Conservation (phyloP, 208 protist genomes). For the Trypanosoma vivax region DNA sequence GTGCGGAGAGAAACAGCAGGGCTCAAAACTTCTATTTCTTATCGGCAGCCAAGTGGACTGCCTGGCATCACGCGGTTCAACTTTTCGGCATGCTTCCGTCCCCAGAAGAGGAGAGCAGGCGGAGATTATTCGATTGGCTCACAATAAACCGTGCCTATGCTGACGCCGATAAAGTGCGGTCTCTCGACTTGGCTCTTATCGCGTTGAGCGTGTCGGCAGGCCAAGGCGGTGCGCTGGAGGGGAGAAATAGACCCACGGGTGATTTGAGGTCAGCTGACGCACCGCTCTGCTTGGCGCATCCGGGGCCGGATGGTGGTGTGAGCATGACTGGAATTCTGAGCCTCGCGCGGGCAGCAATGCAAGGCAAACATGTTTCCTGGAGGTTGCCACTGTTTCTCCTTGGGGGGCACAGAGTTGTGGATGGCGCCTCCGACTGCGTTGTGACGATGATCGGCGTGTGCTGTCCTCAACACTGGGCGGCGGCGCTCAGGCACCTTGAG, state of each 20-base stretch:
- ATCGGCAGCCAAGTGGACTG: constrained; percentile 16
- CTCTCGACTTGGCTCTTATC: constrained; percentile 3
- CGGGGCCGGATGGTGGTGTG: not conserved
- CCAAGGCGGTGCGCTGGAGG: too few species aligned
- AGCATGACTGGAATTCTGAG: constrained; percentile 6
- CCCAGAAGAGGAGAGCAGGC: constrained; percentile 3
- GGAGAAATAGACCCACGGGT: too few species aligned
- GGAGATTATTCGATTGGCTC: constrained; percentile 28
- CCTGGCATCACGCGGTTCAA: constrained; percentile 12
- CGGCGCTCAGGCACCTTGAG: constrained; percentile 24
- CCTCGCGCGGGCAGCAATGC: constrained; percentile 16
- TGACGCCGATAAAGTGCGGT: not conserved
- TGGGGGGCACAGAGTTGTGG: constrained; percentile 22
- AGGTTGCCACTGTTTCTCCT: constrained; percentile 26
- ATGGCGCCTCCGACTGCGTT: constrained; percentile 36
- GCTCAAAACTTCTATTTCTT: constrained; percentile 15
- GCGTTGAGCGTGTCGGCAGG: not conserved
- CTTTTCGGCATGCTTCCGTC: constrained; percentile 10
- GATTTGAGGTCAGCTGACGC: too few species aligned
- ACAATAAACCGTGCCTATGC: constrained; percentile 1
- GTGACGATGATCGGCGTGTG: constrained; percentile 40
- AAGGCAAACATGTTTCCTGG: constrained; percentile 20
- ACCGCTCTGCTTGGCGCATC: constrained; percentile 1
- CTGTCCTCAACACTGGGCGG: constrained; percentile 36
- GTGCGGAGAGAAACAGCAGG: not conserved